phyloP scores from a whole-genome alignment of 2,329 filamentous ascomycete genomes.

The Verticillium zaregamsianum region DNA sequence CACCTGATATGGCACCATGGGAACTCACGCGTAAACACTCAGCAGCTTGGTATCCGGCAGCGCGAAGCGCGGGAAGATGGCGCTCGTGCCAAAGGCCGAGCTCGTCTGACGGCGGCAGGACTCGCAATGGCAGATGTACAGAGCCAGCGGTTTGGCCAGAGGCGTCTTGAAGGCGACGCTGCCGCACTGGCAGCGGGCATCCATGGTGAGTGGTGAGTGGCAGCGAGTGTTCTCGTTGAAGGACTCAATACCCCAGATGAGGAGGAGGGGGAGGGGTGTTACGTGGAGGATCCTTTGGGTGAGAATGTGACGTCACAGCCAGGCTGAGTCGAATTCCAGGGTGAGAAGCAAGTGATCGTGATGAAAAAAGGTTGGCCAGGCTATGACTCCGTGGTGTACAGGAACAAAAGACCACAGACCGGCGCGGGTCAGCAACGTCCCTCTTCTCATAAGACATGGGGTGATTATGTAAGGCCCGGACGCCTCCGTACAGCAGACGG shows the following conservation, averaged over 20 bases:
- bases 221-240: background rate
- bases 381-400: background rate
- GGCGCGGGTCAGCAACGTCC: background rate
- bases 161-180: constrained; percentile 60
- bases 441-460: background rate
- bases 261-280: background rate
- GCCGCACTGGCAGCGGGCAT: constrained; percentile 62
- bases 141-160: constrained; percentile 51
- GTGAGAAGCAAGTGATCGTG: background rate
- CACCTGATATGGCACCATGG: background rate
- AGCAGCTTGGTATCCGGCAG: constrained; percentile 46
- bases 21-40: constrained; percentile 50
- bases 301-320: background rate
- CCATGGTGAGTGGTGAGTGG: constrained; percentile 37
- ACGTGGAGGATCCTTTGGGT: background rate
- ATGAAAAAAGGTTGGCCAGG: background rate
- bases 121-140: constrained; percentile 69
- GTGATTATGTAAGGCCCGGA: background rate
- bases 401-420: background rate
- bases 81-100: constrained; percentile 64
- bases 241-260: background rate
- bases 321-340: background rate
- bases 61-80: constrained; percentile 64
- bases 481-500: background rate
- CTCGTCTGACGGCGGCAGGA: constrained; percentile 63